These are phyloP conservation scores for Talaromyces sp. DNA, from an alignment of 2,329 filamentous ascomycete genomes.

Conservation along the genomic window DNA sequence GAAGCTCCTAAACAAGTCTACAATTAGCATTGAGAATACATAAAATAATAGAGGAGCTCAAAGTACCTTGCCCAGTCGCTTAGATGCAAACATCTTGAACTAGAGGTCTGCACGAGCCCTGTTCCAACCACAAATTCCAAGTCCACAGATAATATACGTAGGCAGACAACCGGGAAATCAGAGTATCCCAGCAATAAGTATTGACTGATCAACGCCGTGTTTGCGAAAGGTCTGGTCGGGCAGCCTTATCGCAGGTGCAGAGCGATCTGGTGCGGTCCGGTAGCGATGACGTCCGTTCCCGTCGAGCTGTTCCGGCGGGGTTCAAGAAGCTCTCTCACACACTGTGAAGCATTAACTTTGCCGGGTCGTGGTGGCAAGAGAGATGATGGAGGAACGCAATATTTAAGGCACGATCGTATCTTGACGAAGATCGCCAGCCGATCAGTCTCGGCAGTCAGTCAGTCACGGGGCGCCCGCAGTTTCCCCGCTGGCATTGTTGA, in stretches of 20 bases:
- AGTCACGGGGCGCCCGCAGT: not conserved
- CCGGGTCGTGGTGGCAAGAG: not conserved
- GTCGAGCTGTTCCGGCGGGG: not conserved
- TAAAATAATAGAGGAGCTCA: constrained; percentile 1
- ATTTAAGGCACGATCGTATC: not conserved
- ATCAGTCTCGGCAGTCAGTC: not conserved
- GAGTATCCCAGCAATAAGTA: not conserved
- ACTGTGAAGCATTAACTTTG: not conserved
- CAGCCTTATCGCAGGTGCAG: no score
- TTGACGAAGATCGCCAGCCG: not conserved
- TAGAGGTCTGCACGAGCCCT: not conserved
- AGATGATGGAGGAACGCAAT: not conserved
- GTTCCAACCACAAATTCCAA: not conserved
- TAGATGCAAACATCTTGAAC: constrained; percentile 45
- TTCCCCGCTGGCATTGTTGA: not conserved
- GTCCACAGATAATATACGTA: not conserved
- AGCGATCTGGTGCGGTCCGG: not conserved
- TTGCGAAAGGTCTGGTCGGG: not conserved
- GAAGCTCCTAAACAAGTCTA: constrained; percentile 41
- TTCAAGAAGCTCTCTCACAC: not conserved
- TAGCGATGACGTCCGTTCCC: not conserved
- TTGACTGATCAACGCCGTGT: not conserved
- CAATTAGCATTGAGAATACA: constrained; percentile 17
- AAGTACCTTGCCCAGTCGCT: constrained; percentile 43
- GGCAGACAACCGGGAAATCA: not conserved